Evolutionary conservation across 1,284 basidiomycete genomes (phyloP), one percentile per base, ranked within the genome.

Genomic region (Singerocomus rubriflavus): DNA sequence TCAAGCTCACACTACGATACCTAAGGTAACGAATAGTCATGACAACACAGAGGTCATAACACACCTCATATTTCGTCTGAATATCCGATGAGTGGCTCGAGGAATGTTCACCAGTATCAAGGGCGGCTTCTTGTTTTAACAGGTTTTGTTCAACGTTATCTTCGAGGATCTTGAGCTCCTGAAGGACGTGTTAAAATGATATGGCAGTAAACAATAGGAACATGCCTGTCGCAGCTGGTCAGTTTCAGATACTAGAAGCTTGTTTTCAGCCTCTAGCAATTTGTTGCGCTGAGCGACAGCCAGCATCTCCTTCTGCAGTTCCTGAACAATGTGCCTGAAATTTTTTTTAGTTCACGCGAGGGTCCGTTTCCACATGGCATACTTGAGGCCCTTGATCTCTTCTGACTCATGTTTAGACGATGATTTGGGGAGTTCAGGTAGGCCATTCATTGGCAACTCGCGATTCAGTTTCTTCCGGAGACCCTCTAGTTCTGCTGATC

Each of bases 301-400:
- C 5, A 80, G 67, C 59, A 84, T 91, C 71, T 96, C 93, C 58
- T 88, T 85, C 64, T 90, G 88, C 39, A 96, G 75, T 61, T 93
- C 88, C 62, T 91, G 86, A 26, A 96, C 82, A 59, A 97, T 91
- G 64, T 92, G 88, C 67, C 88, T 91, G 58, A 6, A 50, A 47
- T 31, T 13, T 44, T 44, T 25, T n/a, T 53, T 48, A 57, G 46
- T 53, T 48, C 37, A 48, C 36, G 34, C 47, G 13, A 31, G 33
- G 21, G 9, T 38, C 2, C 30, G 17, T 43, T 21, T 36, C 38
- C 16, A 42, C 25, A 49, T 30, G 36, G 65, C 77, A 17, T 65
- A 90, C 88, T 90, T 91, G 42, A 91, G 76, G 10, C 88, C 88
- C 16, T 76, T 84, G 52, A 89, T 81, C 67, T 91, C 88, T 37